Conservation (phyloP, 2,329 filamentous ascomycete species). For the Cadophora sp. region DNA sequence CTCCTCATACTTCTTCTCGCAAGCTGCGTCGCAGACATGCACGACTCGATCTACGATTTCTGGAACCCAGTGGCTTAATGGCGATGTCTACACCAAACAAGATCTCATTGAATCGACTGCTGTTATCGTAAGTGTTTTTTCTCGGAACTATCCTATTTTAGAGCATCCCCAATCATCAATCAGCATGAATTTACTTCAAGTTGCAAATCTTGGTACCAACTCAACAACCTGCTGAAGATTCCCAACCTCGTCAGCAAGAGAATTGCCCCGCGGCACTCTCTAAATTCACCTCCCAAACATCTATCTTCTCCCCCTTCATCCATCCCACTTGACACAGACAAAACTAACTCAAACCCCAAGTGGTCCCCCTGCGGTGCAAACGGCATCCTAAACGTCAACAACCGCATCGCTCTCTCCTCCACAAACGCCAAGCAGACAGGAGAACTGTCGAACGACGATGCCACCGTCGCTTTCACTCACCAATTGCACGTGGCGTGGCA, state of each 20-base stretch:
- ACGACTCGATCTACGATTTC: conserved; percentile 33
- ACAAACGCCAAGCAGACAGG: conserved; percentile 22
- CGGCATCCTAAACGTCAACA: conserved; percentile 37
- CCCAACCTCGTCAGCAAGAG: background rate
- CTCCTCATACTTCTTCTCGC: conserved; percentile 37
- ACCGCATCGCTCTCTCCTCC: conserved; percentile 32
- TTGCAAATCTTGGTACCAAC: background rate
- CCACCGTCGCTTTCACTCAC: conserved; percentile 33
- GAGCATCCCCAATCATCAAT: background rate
- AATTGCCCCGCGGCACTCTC: conserved; percentile 2
- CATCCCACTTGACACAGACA: no score
- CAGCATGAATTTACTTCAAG: no score
- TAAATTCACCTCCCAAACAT: background rate
- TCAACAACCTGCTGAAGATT: conserved; percentile 1
- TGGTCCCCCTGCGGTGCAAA: conserved; percentile 36
- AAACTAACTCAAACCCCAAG: background rate
- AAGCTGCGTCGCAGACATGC: conserved; percentile 33
- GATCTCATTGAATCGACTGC: conserved; percentile 32
- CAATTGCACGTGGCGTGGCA: conserved; percentile 34
- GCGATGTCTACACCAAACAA: conserved; percentile 35
- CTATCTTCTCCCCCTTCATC: background rate
- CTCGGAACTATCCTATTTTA: background rate
- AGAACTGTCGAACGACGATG: conserved; percentile 36
- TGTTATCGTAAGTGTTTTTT: conserved; percentile 21
- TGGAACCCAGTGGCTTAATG: conserved; percentile 28